These are phyloP conservation scores for Peronospora destructor DNA, from an alignment of 352 stramenopile genomes.

Conservation along the genomic window DNA sequence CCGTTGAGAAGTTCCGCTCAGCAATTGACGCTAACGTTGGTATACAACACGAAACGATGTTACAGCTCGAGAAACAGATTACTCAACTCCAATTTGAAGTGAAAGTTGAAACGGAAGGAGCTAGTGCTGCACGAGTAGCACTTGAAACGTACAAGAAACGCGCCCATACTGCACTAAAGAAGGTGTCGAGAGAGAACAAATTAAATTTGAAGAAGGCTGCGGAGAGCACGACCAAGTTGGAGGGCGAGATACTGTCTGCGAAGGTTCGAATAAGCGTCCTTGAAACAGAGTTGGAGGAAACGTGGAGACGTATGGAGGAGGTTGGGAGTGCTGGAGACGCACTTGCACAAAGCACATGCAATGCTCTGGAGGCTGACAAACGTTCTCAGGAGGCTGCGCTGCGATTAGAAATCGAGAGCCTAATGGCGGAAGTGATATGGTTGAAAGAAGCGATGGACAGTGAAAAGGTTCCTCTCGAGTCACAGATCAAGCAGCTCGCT, in stretches of 20 bases:
- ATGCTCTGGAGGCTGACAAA: constrained; percentile 31
- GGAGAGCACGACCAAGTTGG: constrained; percentile 36
- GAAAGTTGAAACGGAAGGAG: constrained; percentile 43
- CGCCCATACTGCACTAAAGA: constrained; percentile 68
- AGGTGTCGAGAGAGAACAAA: constrained; percentile 59
- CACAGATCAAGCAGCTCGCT: constrained; percentile 31
- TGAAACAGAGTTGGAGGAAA: constrained; percentile 31
- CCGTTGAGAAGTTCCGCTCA: constrained; percentile 30
- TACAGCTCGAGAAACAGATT: constrained; percentile 27
- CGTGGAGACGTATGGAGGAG: constrained; percentile 23
- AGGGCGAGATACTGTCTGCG: constrained; percentile 36
- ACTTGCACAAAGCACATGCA: constrained; percentile 16
- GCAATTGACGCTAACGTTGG: constrained; percentile 11
- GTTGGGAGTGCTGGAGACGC: constrained; percentile 15
- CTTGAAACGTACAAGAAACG: constrained; percentile 80
- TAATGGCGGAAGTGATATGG: constrained; percentile 32
- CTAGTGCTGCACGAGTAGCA: constrained; percentile 40
- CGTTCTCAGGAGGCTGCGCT: constrained; percentile 17
- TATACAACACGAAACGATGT: constrained; percentile 16
- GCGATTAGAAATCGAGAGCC: constrained; percentile 24
- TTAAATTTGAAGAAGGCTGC: constrained; percentile 47
- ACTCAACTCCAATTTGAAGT: constrained; percentile 31
- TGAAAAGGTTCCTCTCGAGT: constrained; percentile 28
- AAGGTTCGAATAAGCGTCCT: constrained; percentile 34
- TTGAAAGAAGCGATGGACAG: constrained; percentile 22